These are phyloP conservation scores for Waltergamsia citrina DNA, from an alignment of 2,329 filamentous ascomycete genomes.

Conservation along the genomic window DNA sequence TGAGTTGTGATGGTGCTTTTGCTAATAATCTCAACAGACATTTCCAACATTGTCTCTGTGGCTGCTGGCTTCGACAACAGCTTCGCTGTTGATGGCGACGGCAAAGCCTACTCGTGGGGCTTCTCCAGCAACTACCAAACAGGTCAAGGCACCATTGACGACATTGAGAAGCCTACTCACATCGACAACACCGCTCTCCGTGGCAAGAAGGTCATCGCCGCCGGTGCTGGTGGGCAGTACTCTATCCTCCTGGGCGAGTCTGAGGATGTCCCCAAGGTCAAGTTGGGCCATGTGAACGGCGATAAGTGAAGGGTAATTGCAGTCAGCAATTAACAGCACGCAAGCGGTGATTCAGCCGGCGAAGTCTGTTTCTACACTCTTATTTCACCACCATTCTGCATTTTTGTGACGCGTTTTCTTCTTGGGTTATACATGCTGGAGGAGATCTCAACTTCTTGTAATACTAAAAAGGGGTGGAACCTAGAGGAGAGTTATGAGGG, in stretches of 20 bases:
- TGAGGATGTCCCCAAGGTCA: constrained; percentile 14
- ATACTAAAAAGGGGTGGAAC: no score
- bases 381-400: no score
- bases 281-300: constrained; percentile 6
- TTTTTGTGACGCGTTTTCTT: no score
- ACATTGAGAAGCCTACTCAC: constrained; percentile 65
- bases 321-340: constrained; percentile 4
- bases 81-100: constrained; percentile 60
- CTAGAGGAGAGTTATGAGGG: no score
- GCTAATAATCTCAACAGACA: constrained; percentile 14
- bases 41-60: constrained; percentile 44
- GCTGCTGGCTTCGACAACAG: constrained; percentile 64
- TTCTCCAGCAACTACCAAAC: constrained; percentile 76
- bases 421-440: neutral
- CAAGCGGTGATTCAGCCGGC: no score
- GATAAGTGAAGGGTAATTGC: neutral
- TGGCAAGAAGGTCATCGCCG: constrained; percentile 64
- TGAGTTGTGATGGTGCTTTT: neutral
- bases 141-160: constrained; percentile 68
- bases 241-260: constrained; percentile 48
- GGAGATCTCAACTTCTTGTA: no score
- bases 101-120: constrained; percentile 70
- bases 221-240: constrained; percentile 85
- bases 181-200: constrained; percentile 80
- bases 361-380: no score